Evolutionary conservation across 306 rosid genomes (phyloP), one percentile per base, ranked within the genome.

Genomic region (Casuarina glauca): DNA sequence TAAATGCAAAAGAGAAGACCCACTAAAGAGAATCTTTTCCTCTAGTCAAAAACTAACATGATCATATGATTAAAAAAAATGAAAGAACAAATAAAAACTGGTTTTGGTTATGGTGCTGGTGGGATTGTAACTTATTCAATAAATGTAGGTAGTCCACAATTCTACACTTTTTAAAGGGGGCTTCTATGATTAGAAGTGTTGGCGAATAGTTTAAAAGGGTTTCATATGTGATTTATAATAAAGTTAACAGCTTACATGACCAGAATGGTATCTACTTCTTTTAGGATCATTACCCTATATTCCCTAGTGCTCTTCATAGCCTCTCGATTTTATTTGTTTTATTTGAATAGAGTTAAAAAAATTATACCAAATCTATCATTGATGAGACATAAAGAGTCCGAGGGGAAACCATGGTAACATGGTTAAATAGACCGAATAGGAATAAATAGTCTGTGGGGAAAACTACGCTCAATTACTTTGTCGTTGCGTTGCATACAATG

Each of bases 21-120:
- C 86, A 80, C 88, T 39, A 46, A 62, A 74, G 76, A 76, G 83
- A 76, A 68, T 55, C 82, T 78, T 69, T 35, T n/a, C 42, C 76
- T 48, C 46, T 78, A 80, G 90, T 84, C 84, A 86, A 86, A 78
- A 48, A 68, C 79, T 72, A 78, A 42, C 85, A 78, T 75, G 82
- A 81, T 69, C 82, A 75, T 76, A 52, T 79, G 64, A 83, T 81
- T 72, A 73, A 66, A 51, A 66, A 51, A 79, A 68, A 73, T 70
- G 52, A 55, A 17, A 35, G 36, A 62, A 62, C 8, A 12, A 5
- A 12, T 13, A 9, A 62, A 62, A 36, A 8, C 19, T 62, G 7
- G 12, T 17, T 7, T 72, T 73, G 26, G 78, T 81, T 62, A 49
- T 66, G 46, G 45, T 7, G 67, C 35, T 73, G 76, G 86, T 76